These are phyloP conservation scores for Plenodomus biglobosus DNA, from an alignment of 2,329 filamentous ascomycete species.

Conservation along the genomic window DNA sequence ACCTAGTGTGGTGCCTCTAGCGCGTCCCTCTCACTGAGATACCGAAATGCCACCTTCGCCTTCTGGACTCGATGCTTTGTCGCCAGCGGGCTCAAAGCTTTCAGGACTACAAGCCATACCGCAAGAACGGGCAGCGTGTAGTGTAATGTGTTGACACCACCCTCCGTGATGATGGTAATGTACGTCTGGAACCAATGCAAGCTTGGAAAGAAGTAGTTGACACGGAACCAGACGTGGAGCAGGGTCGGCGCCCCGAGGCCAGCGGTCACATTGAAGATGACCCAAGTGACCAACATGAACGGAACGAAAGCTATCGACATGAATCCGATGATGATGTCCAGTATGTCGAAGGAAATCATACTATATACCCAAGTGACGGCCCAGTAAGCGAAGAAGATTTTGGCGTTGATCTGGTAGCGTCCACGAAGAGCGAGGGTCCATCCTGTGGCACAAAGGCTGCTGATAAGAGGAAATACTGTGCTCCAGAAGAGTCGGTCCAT, in stretches of 20 bases:
- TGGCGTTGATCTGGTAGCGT: slow-evolving; percentile 8
- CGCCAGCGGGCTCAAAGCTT: slow-evolving; percentile 10
- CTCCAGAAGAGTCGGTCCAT: slow-evolving; percentile 12
- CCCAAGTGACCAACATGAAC: background rate
- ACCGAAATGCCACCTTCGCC: slow-evolving; percentile 8
- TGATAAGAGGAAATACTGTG: slow-evolving; percentile 10
- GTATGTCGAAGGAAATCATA: slow-evolving; percentile 12
- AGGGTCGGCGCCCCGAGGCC: slow-evolving; percentile 2
- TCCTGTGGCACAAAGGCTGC: slow-evolving; percentile 10
- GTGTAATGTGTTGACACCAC: slow-evolving; percentile 6
- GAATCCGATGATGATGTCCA: slow-evolving; percentile 10
- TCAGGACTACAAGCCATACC: slow-evolving; percentile 9
- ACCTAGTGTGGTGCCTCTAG: slow-evolving; percentile 11
- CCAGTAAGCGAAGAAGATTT: slow-evolving; percentile 17
- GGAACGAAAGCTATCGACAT: background rate
- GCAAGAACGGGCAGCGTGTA: slow-evolving; percentile 10
- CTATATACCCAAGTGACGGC: slow-evolving; percentile 11
- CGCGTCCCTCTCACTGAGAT: slow-evolving; percentile 13
- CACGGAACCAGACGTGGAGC: slow-evolving; percentile 5
- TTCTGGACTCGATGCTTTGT: slow-evolving; percentile 11
- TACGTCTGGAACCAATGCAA: slow-evolving; percentile 13
- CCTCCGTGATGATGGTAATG: slow-evolving; percentile 10
- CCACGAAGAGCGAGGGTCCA: slow-evolving; percentile 15
- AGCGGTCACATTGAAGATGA: background rate
- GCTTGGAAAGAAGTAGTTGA: slow-evolving; percentile 8